Evolutionary conservation across 805 yeast species (phyloP).

Genomic region (Metschnikowia dekortorum): DNA sequence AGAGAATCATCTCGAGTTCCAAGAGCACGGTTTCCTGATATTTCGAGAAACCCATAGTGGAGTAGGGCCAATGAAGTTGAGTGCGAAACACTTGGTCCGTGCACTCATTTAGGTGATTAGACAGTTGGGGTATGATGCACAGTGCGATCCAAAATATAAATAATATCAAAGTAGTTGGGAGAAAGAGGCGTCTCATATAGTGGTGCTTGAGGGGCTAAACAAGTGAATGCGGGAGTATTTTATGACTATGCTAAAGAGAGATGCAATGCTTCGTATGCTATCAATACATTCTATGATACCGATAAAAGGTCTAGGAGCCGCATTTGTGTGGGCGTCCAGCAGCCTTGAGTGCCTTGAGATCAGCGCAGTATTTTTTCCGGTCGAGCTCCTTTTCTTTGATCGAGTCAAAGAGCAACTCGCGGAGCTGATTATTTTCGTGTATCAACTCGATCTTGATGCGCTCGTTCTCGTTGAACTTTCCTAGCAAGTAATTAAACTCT

Average conservation of each 20-base stretch:
- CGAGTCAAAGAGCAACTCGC: conserved; percentile 25
- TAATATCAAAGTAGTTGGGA: too few species aligned
- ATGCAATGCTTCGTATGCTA: neutral
- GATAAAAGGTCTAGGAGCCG: neutral
- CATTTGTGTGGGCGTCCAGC: neutral
- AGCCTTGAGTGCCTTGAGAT: conserved; percentile 4
- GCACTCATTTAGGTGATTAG: neutral
- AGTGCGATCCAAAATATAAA: too few species aligned
- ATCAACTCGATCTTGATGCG: conserved; percentile 30
- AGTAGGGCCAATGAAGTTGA: neutral
- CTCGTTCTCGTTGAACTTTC: conserved; percentile 36
- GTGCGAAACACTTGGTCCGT: neutral
- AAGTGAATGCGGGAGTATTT: neutral
- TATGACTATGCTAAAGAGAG: conserved; percentile 3
- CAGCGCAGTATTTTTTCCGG: conserved; percentile 14
- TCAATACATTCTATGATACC: neutral
- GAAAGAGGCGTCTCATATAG: too few species aligned
- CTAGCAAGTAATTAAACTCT: conserved; percentile 33
- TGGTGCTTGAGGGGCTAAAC: too few species aligned
- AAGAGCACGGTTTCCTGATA: conserved; percentile 25
- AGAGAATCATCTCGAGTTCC: conserved; percentile 32
- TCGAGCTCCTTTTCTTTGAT: conserved; percentile 25
- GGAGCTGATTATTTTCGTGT: conserved; percentile 33
- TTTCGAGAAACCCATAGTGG: neutral
- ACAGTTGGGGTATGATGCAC: too few species aligned